These are phyloP conservation scores for Diaporthe citrichinensis DNA, from an alignment of 2,329 filamentous ascomycete species.

Conservation along the genomic window DNA sequence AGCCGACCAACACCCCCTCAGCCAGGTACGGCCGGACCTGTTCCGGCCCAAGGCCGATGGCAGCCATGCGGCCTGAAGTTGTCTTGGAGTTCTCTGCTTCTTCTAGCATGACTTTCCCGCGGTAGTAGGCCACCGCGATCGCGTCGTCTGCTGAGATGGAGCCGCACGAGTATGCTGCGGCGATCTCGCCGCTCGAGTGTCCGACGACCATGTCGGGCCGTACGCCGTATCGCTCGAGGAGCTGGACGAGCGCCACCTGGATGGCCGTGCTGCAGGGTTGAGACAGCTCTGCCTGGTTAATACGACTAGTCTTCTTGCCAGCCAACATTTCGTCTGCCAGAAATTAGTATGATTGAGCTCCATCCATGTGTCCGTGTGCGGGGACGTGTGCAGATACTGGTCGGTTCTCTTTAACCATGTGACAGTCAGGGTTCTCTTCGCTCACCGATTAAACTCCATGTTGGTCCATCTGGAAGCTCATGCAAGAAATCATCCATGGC, in stretches of 20 bases:
- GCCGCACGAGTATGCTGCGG: constrained; percentile 43
- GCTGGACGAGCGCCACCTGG: constrained; percentile 54
- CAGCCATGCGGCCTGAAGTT: constrained; percentile 36
- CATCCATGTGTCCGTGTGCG: neutral
- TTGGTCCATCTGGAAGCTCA: neutral
- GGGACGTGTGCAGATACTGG: no score
- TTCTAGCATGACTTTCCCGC: constrained; percentile 32
- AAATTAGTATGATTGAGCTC: no score
- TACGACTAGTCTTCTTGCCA: constrained; percentile 38
- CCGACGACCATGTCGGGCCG: constrained; percentile 45
- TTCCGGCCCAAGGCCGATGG: constrained; percentile 26
- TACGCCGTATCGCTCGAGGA: constrained; percentile 47
- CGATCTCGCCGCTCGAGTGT: constrained; percentile 37
- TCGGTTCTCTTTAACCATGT: neutral
- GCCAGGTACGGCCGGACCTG: constrained; percentile 8
- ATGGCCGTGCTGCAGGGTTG: constrained; percentile 53
- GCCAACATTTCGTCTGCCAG: neutral
- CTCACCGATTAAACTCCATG: neutral
- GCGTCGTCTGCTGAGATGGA: constrained; percentile 41
- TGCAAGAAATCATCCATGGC: constrained; percentile 7
- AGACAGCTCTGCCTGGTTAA: constrained; percentile 37
- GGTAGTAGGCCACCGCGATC: constrained; percentile 44
- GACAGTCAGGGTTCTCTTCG: neutral
- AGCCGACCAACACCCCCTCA: constrained; percentile 25
- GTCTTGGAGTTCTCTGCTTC: constrained; percentile 6